Base-by-base conservation (phyloP, 371 early-diverging fungal genomes). In the Mortierella sp. region DNA sequence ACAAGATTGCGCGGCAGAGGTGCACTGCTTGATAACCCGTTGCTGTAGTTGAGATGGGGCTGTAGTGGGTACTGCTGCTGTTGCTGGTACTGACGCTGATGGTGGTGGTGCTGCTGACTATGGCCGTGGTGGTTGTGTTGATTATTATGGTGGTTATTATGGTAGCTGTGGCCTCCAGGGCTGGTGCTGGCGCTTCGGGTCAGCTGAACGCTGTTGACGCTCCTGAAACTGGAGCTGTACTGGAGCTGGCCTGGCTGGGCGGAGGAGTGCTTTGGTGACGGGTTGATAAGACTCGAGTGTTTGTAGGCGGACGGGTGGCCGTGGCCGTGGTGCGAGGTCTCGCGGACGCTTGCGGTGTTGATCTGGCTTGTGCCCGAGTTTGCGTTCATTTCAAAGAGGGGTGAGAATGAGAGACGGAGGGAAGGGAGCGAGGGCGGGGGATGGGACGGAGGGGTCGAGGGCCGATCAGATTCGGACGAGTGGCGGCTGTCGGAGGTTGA, bases 321-420 rank as follows among this genome's bases (percentile, higher is more conserved):
- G 55, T 31, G 55, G 6, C 11, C 26, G 19, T 65, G 34, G 63
- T 70, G 61, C 69, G 55, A 24, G 24, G 55, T 74, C 41, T 79
- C 79, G 1, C 74, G 68, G 34, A 66, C 63, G 14, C 64, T 76
- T 58, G 76, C 76, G n/a, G 73, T 70, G 64, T 80, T 73, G 70
- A 79, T 79, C 71, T 74, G 79, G 45, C 44, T 67, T n/a, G 70
- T 63, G 50, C 77, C 68, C 34, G 77, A 67, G 66, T 64, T 67
- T 3, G 74, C 61, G 14, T 74, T 71, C 68, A 79, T 74, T 41
- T 79, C 79, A 65, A 79, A 79, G 48, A 81, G 77, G 2, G 82
- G 82, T 6, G 82, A 74, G 75, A 81, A 81, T 0, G 80, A 80
- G 37, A 80, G 70, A n/a, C 77, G 77, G 39, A 80, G 73, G 16